Evolutionary conservation across 1,284 basidiomycete genomes (phyloP).

Genomic region (Marasmius fiardii): DNA sequence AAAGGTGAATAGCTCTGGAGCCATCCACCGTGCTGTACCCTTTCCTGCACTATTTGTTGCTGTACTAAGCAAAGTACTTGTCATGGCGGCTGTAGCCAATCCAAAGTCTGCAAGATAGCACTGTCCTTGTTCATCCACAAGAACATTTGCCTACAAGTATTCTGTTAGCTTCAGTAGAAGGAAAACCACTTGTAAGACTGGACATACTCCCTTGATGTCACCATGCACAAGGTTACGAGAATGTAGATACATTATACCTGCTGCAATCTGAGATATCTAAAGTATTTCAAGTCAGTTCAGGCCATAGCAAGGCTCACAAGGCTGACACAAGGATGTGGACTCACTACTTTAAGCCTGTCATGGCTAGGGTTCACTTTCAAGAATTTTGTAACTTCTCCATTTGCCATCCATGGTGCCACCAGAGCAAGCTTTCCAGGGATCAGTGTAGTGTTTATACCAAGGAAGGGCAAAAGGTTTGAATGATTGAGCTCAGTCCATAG

Average conservation of each 20-base stretch:
- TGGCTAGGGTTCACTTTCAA: constrained; percentile 8
- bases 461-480: constrained; percentile 11
- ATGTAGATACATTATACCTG: background rate
- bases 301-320: background rate
- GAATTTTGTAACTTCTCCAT: constrained; percentile 10
- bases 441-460: constrained; percentile 9
- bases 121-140: background rate
- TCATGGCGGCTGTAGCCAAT: background rate
- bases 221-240: background rate
- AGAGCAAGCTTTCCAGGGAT: constrained; percentile 9
- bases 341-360: constrained; percentile 5
- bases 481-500: constrained; percentile 14
- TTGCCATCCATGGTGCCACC: constrained; percentile 14
- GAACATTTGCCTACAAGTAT: background rate
- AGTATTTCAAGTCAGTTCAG: no score
- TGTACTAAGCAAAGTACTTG: no score
- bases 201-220: background rate
- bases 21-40: background rate
- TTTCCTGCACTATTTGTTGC: background rate
- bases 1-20: background rate
- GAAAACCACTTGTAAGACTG: background rate
- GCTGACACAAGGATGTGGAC: background rate
- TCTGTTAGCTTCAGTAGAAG: background rate
- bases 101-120: background rate
- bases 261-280: background rate